phyloP scores from a whole-genome alignment of 2,329 filamentous ascomycete species.

The Calonectria henricotiae region DNA sequence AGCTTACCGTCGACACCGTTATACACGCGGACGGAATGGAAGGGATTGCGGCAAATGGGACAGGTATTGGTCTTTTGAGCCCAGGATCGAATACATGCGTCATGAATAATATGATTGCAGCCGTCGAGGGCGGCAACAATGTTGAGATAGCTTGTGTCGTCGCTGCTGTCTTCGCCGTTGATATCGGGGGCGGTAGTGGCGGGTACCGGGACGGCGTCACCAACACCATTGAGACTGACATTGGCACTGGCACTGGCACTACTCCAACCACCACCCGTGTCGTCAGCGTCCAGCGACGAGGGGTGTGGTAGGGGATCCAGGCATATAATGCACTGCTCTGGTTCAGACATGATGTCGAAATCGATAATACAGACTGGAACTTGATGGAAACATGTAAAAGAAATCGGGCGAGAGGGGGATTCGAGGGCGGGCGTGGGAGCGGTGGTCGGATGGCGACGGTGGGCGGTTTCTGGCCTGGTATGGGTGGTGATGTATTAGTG shows the following conservation, averaged over 20 bases:
- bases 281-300: slow-evolving; percentile 51
- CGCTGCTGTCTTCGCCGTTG: slow-evolving; percentile 30
- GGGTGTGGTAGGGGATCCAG: slow-evolving; percentile 71
- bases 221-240: slow-evolving; percentile 46
- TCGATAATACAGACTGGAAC: slow-evolving; percentile 56
- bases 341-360: slow-evolving; percentile 66
- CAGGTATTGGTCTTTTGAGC: slow-evolving; percentile 97
- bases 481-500: slow-evolving; percentile 56
- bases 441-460: slow-evolving; percentile 45
- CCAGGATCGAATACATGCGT: slow-evolving; percentile 94
- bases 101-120: slow-evolving; percentile 93
- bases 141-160: slow-evolving; percentile 59
- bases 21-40: slow-evolving; percentile 91
- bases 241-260: slow-evolving; percentile 43
- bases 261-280: slow-evolving; percentile 39
- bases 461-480: slow-evolving; percentile 39
- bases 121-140: slow-evolving; percentile 76
- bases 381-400: slow-evolving; percentile 68
- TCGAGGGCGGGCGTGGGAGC: slow-evolving; percentile 44
- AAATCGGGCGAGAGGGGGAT: slow-evolving; percentile 45
- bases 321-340: slow-evolving; percentile 81
- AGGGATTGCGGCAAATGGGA: slow-evolving; percentile 93
- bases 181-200: slow-evolving; percentile 48
- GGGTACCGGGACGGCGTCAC: slow-evolving; percentile 48
- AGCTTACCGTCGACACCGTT: slow-evolving; percentile 84